A percentile compares a stretch with the other conserved stretches of the same genome.
These are phyloP conservation scores for Rhynchospora tenuis DNA, from an alignment of 176 grass and related monocot genomes.

Conservation along the genomic window DNA sequence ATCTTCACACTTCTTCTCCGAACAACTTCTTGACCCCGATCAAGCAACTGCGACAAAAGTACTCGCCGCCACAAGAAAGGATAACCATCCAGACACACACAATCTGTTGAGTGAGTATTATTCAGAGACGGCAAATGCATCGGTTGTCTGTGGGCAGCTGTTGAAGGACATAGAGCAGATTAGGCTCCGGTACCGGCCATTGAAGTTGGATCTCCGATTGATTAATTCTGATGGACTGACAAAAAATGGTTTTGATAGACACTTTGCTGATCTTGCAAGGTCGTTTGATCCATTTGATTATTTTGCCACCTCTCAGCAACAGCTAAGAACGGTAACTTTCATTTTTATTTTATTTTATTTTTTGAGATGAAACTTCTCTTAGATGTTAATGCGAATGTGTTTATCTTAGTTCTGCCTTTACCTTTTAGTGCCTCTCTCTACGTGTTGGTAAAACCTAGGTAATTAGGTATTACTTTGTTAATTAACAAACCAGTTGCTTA, in stretches of 20 bases:
- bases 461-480: not conserved
- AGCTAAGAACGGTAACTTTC: constrained; percentile 38
- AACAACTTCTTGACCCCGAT: constrained; percentile 87
- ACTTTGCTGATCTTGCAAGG: constrained; percentile 43
- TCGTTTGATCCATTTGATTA: constrained; percentile 46
- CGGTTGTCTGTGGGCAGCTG: constrained; percentile 66
- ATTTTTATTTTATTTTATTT: too few relatives aligned
- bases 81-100: constrained; percentile 27
- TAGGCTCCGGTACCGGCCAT: constrained; percentile 57
- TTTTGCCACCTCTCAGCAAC: constrained; percentile 41
- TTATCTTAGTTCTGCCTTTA: not conserved
- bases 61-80: constrained; percentile 26
- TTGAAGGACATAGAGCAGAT: constrained; percentile 75
- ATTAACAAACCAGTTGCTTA: not conserved
- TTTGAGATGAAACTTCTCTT: not conserved
- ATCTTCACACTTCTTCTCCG: constrained; percentile 60
- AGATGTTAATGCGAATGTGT: not conserved
- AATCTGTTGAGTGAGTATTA: constrained; percentile 62
- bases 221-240: constrained; percentile 28
- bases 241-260: constrained; percentile 18
- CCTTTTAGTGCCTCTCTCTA: not conserved
- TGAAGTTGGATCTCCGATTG: constrained; percentile 62
- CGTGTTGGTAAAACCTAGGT: not conserved
- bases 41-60: constrained; percentile 45
- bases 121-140: constrained; percentile 60